These are phyloP conservation scores for Alternaria solani DNA, from an alignment of 2,329 filamentous ascomycete genomes.

Conservation along the genomic window DNA sequence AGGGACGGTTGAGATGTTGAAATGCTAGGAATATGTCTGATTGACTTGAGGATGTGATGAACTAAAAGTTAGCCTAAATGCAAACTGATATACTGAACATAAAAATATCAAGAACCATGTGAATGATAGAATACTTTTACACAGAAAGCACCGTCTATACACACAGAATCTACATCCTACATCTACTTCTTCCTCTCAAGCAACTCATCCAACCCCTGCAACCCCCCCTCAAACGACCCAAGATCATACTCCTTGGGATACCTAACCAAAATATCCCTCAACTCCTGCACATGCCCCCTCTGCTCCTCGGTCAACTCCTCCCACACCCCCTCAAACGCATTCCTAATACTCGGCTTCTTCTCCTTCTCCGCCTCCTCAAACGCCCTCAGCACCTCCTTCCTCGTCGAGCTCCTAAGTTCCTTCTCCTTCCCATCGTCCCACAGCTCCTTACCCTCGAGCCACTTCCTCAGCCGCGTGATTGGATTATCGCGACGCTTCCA, in stretches of 20 bases:
- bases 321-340: conserved; percentile 89
- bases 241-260: conserved; percentile 96
- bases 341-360: conserved; percentile 75
- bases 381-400: conserved; percentile 81
- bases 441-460: conserved; percentile 80
- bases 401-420: conserved; percentile 68
- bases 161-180: not conserved
- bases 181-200: conserved; percentile 28
- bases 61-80: not conserved
- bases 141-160: not conserved
- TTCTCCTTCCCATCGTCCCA: conserved; percentile 90
- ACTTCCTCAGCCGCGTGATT: conserved; percentile 84
- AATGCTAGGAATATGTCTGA: not conserved
- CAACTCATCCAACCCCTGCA: conserved; percentile 64
- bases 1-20: not conserved
- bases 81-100: not conserved
- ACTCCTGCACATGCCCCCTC: conserved; percentile 75
- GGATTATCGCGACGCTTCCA: conserved; percentile 93
- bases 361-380: conserved; percentile 85
- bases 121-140: not conserved
- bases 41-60: not conserved
- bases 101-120: not conserved
- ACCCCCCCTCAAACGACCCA: conserved; percentile 75
- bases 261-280: conserved; percentile 78
- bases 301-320: conserved; percentile 84